Percentiles rank a stretch among this genome's conserved stretches.
These are phyloP conservation scores for Phytophthora agathidicida DNA, from an alignment of 352 stramenopile genomes.

Conservation along the genomic window DNA sequence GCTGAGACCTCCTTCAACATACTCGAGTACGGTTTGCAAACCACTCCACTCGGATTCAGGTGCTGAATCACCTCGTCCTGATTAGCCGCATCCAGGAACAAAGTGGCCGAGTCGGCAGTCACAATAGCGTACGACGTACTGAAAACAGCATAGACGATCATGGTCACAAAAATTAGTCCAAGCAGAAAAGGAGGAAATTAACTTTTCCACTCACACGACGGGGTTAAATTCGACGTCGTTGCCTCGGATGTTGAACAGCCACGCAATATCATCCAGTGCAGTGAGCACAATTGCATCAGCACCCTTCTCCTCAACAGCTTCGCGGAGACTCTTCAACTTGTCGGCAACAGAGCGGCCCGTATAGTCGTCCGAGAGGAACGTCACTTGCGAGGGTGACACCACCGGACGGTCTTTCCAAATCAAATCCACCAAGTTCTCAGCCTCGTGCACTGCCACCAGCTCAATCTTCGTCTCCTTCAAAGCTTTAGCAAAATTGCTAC, in stretches of 20 bases:
- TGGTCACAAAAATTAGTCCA: background rate
- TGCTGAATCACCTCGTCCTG: conserved; percentile 61
- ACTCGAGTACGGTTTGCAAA: conserved; percentile 67
- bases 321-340: conserved; percentile 90
- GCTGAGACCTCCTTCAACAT: conserved; percentile 53
- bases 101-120: conserved; percentile 81
- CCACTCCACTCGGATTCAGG: conserved; percentile 53
- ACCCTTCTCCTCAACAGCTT: conserved; percentile 87
- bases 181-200: no score
- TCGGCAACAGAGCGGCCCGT: conserved; percentile 90
- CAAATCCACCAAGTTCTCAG: conserved; percentile 95
- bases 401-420: conserved; percentile 91
- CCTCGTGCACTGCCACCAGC: conserved; percentile 74
- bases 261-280: conserved; percentile 97
- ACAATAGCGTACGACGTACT: conserved; percentile 95
- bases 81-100: conserved; percentile 93
- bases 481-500: conserved; percentile 66
- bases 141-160: background rate
- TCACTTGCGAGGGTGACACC: conserved; percentile 80
- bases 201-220: conserved; percentile 90
- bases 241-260: conserved; percentile 98
- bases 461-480: conserved; percentile 75
- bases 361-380: conserved; percentile 93
- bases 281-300: conserved; percentile 94
- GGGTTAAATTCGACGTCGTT: conserved; percentile 98